Base-by-base conservation (phyloP, 805 yeast genomes). In the Schwanniomyces yamadae region DNA sequence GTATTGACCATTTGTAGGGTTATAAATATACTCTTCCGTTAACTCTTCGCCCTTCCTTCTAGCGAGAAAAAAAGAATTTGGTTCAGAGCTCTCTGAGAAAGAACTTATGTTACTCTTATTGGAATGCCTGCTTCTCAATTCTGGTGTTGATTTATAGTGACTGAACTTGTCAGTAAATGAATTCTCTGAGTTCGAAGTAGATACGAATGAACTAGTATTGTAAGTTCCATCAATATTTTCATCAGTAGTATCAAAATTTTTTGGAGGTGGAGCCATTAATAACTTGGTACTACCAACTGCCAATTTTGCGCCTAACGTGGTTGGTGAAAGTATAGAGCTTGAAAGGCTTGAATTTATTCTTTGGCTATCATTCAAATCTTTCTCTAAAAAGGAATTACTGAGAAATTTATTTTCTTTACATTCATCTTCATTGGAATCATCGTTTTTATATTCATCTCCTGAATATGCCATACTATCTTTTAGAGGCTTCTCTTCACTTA, bases 231-330 rank as follows among this genome's bases (percentile, higher is more conserved):
- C 60, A 18, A 44, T 33, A 14, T 36, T 37, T 20, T 39, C 52
- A 21, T 44, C 39, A 5, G 17, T 12, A n/a, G 22, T 5, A 7
- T 39, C 45, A 2, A 32, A 34, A 1, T 22, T 29, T n/a, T 46
- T 11, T 10, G 46, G 42, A n/a, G 62, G 57, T 7, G 67, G 57
- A 31, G 58, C 50, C 28, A 61, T 52, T n/a, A 61, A 43, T 33
- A 61, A 46, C 33, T 43, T 49, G 12, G 57, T 66, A 34, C 48
- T 54, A 20, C 50, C 44, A 24, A 66, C 41, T 2, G 74, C 74
- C 34, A 57, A 52, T 34, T 58, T 54, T 4, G 72, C 73, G 0
- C 74, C 74, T 14, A 68, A 41, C n/a, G 46, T 47, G 3, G 74
- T 68, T 3, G 73, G 74, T 29, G 63, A 62, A 8, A 61, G 45